Conservation (phyloP, 345 rosid genomes). For the Fremontodendron californicum region DNA sequence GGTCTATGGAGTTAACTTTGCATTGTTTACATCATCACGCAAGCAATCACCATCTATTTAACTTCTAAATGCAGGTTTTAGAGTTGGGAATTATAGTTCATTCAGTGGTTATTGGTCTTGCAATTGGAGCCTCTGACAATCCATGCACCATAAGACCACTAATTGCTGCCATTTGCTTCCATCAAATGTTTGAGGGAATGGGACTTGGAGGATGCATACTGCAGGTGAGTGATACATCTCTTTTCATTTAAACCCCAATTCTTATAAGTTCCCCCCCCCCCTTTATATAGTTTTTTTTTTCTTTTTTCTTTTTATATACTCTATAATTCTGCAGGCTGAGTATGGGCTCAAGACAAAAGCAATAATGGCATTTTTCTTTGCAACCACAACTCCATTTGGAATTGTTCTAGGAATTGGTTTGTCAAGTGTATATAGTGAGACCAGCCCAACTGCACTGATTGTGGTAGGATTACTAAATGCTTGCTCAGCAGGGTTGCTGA, state of each 20-base stretch:
- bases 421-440: conserved; percentile 47
- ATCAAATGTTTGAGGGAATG: no score
- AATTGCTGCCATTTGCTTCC: no score
- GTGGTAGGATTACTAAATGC: conserved; percentile 66
- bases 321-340: conserved; percentile 34
- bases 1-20: no score
- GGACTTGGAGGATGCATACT: no score
- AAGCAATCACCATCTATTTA: neutral
- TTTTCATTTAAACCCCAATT: no score
- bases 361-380: conserved; percentile 58
- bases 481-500: conserved; percentile 62
- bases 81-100: conserved; percentile 73
- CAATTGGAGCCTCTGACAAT: conserved; percentile 68
- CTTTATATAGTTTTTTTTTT: no score
- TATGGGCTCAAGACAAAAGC: conserved; percentile 39
- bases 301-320: neutral
- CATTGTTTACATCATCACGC: neutral
- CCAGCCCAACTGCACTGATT: conserved; percentile 53
- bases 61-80: conserved; percentile 38
- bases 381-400: conserved; percentile 65
- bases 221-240: conserved; percentile 33
- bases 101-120: conserved; percentile 66
- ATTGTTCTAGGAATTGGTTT: conserved; percentile 56
- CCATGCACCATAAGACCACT: conserved; percentile 61
- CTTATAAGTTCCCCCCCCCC: no score